phyloP scores from a whole-genome alignment of 805 yeast genomes.

The Lipomyces anomalus region DNA sequence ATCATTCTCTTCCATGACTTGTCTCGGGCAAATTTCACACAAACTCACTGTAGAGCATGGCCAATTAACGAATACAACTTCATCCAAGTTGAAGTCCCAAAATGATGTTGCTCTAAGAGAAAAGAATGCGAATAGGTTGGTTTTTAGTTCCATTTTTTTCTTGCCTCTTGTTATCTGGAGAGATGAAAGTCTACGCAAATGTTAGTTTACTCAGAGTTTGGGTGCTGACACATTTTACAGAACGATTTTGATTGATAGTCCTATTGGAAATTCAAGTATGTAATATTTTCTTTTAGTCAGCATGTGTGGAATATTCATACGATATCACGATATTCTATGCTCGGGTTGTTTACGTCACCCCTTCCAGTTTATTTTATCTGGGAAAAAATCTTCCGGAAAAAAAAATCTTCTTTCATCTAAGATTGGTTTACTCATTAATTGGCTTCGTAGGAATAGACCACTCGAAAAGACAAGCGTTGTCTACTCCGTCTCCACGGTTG shows the following conservation, averaged over 20 bases:
- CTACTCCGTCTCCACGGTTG: conserved; percentile 15
- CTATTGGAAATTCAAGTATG: conserved; percentile 4
- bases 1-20: background rate
- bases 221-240: background rate
- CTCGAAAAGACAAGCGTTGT: background rate
- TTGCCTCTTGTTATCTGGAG: background rate
- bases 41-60: conserved; percentile 22
- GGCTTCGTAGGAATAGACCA: background rate
- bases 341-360: background rate
- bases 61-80: conserved; percentile 5
- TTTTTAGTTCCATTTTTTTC: background rate
- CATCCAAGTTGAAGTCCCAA: conserved; percentile 23
- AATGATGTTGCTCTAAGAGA: conserved; percentile 18
- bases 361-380: background rate
- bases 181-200: background rate
- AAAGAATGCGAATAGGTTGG: conserved; percentile 1
- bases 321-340: background rate
- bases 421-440: conserved; percentile 12
- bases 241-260: conserved; percentile 9
- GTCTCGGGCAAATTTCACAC: conserved; percentile 26
- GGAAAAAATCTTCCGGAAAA: background rate
- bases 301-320: background rate
- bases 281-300: background rate
- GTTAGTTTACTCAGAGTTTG: no score
- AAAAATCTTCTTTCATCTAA: background rate